A percentile compares a stretch with the other conserved stretches of the same genome.
Evolutionary conservation across 176 grass and related monocot genomes (phyloP).

Genomic region (Musa acuminata): DNA sequence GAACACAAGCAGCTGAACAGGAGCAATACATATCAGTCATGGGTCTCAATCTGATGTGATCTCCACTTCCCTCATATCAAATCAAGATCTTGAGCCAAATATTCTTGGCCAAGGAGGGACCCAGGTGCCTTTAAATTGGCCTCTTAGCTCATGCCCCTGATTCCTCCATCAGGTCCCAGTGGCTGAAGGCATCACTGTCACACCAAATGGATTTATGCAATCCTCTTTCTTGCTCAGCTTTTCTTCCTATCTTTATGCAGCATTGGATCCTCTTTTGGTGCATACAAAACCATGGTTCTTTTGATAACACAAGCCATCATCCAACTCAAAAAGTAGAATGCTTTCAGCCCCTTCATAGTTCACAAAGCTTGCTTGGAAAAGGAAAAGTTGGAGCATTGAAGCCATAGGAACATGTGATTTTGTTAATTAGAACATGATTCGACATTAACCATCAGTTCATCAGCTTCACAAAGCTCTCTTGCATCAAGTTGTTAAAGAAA

Average conservation of each 20-base stretch:
- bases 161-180: background rate
- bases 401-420: background rate
- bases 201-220: background rate
- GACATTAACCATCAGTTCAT: background rate
- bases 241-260: background rate
- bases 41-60: conserved; percentile 10
- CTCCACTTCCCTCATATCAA: conserved; percentile 6
- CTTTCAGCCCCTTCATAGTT: background rate
- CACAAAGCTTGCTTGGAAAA: background rate
- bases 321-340: background rate
- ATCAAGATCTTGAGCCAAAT: conserved; percentile 8
- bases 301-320: background rate
- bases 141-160: background rate
- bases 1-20: background rate
- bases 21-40: background rate
- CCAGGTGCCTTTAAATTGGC: background rate
- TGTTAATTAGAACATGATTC: background rate
- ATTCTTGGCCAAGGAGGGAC: background rate
- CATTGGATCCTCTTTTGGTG: background rate
- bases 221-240: conserved; percentile 1
- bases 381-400: background rate
- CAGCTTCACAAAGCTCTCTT: background rate
- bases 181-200: conserved; percentile 8
- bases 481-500: background rate
- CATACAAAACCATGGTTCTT: background rate